These are phyloP conservation scores for Termitomyces sp. DNA, from an alignment of 768 basidiomycete species.

Conservation along the genomic window DNA sequence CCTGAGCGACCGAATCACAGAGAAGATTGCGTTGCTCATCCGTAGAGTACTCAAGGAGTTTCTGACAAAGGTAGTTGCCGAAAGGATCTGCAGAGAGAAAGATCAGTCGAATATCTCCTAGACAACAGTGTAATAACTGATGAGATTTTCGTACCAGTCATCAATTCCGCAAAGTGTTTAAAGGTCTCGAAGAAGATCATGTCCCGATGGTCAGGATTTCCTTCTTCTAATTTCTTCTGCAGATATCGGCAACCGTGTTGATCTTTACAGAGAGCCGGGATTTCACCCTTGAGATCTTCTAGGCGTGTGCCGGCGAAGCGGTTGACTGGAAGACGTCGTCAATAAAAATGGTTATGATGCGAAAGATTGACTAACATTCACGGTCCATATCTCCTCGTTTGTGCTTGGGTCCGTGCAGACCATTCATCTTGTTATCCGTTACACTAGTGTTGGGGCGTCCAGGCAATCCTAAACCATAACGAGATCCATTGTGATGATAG, in stretches of 20 bases:
- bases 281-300: constrained; percentile 94
- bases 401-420: constrained; percentile 88
- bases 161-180: constrained; percentile 94
- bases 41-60: constrained; percentile 92
- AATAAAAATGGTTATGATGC: constrained; percentile 3
- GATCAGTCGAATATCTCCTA: not conserved
- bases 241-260: constrained; percentile 98
- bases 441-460: constrained; percentile 43
- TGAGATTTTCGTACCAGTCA: constrained; percentile 67
- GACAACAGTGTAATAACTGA: constrained; percentile 2
- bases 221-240: constrained; percentile 98
- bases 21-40: constrained; percentile 97
- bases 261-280: constrained; percentile 92
- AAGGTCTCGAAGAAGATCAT: constrained; percentile 99
- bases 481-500: constrained; percentile 72
- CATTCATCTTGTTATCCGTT: constrained; percentile 80
- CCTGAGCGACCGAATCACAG: constrained; percentile 96
- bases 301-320: constrained; percentile 94
- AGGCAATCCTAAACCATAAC: constrained; percentile 67
- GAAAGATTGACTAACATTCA: constrained; percentile 47
- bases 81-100: constrained; percentile 69
- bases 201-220: constrained; percentile 91
- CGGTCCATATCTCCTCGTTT: constrained; percentile 92
- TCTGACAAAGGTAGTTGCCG: constrained; percentile 98
- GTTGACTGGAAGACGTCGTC: constrained; percentile 57